phyloP scores from a whole-genome alignment of 2,329 filamentous ascomycete species.

The Trichoderma afroharzianum region DNA sequence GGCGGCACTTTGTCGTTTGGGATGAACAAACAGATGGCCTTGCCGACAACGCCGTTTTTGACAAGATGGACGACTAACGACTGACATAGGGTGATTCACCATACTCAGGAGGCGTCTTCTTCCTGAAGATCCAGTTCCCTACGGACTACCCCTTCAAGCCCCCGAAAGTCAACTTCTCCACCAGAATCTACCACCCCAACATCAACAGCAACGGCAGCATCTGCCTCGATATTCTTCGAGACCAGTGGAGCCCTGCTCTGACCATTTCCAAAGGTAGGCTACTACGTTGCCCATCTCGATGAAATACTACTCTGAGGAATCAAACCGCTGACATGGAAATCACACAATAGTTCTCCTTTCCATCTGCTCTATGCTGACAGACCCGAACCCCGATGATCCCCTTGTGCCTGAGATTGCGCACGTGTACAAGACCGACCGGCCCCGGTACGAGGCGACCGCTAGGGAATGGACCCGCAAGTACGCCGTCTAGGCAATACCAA shows the following conservation, averaged over 20 bases:
- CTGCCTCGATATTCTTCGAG: conserved; percentile 95
- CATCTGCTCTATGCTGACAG: conserved; percentile 99
- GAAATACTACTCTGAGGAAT: background rate
- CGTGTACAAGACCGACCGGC: conserved; percentile 98
- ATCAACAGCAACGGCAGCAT: conserved; percentile 99
- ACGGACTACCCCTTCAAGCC: conserved; percentile 99
- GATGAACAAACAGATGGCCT: background rate
- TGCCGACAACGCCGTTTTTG: background rate
- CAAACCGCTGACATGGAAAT: conserved; percentile 11
- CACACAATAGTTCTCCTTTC: conserved; percentile 76
- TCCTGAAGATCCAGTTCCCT: conserved; percentile 97
- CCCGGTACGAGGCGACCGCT: conserved; percentile 92
- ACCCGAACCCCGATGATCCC: conserved; percentile 98
- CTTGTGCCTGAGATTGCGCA: conserved; percentile 98
- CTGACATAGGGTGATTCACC: conserved; percentile 79
- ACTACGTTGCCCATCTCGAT: background rate
- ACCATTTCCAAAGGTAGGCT: conserved; percentile 94
- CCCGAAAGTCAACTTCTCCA: conserved; percentile 99
- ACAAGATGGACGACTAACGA: conserved; percentile 28
- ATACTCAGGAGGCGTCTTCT: conserved; percentile 98
- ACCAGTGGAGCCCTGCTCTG: conserved; percentile 98
- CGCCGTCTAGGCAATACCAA: conserved; percentile 64
- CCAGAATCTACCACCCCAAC: conserved; percentile 98
- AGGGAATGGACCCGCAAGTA: conserved; percentile 99
- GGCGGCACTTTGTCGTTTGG: background rate